Base-by-base conservation (phyloP, 164 flowering plant species). In the Brasenia schreberi region DNA sequence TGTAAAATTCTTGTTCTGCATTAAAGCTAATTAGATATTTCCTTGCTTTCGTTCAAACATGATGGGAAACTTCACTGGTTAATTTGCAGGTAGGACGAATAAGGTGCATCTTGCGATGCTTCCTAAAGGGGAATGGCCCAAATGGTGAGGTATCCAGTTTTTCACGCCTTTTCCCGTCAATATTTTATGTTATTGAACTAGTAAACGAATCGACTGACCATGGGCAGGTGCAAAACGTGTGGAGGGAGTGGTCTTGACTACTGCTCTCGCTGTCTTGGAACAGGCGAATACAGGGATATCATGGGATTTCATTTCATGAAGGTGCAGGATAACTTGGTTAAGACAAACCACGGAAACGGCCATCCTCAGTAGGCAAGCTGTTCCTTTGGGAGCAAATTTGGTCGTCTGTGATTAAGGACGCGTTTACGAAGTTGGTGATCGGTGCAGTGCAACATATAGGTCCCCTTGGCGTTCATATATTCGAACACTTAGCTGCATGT, bases 121-220 rank as follows among this genome's bases (percentile, higher is more conserved):
- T 71, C 98, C 98, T 0, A 84, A 77, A 74, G 96, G 96, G 27
- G 89, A 85, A 72, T 92, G 98, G 98, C 98, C 96, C 42, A 84
- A 85, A 87, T 92, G 97, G 97, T 92, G 74, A 79, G 77, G 64
- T 68, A 67, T 23, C 39, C 43, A 10, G 11, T 11, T 62, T 23
- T 52, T n/a, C 17, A 43, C 43, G 60, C 11, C 12, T 53, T 42
- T 5, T 16, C 65, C 18, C 10, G n/a, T 7, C 18, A 14, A 18
- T 43, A 18, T 65, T 61, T n/a, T 61, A 7, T 61, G 18, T 23
- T 23, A 11, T n/a, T 7, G 12, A 18, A 18, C 27, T 61, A 7
- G 9, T 61, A 18, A 59, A 66, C 33, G 19, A 63, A n/a, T 27
- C 5, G 17, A 17, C 14, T 33, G 5, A 59, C 19, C 49, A 53